Evolutionary conservation across 2,329 filamentous ascomycete species (phyloP).

Genomic region (Trichophyton verrucosum): DNA sequence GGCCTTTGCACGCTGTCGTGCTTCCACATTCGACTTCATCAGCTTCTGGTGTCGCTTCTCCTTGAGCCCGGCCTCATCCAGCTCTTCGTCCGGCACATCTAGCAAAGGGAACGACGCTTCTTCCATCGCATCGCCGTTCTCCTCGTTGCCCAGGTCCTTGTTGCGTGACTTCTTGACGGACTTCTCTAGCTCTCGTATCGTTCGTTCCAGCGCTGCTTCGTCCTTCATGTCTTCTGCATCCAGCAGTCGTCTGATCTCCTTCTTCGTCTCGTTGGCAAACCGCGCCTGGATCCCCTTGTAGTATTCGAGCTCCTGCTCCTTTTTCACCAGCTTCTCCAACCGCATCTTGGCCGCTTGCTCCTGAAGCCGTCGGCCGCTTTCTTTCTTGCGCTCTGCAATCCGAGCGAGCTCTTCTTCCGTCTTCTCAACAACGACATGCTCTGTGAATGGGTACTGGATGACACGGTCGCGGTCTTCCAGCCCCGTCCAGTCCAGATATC

Average conservation of each 20-base stretch:
- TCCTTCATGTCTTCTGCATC: conserved; percentile 89
- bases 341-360: conserved; percentile 97
- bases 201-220: conserved; percentile 70
- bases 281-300: conserved; percentile 70
- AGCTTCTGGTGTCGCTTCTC: conserved; percentile 85
- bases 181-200: conserved; percentile 80
- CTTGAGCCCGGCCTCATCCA: conserved; percentile 84
- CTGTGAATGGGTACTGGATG: conserved; percentile 85
- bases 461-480: conserved; percentile 80
- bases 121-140: conserved; percentile 60
- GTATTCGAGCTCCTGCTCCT: conserved; percentile 90
- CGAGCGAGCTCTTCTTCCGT: conserved; percentile 83
- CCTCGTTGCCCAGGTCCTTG: conserved; percentile 82
- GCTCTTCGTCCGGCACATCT: conserved; percentile 77
- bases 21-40: conserved; percentile 90
- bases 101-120: conserved; percentile 79
- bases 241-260: conserved; percentile 72
- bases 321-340: conserved; percentile 84
- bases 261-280: conserved; percentile 69
- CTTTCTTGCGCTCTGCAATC: conserved; percentile 87
- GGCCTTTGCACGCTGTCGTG: conserved; percentile 80
- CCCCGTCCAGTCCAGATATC: conserved; percentile 80
- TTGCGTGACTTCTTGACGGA: conserved; percentile 80
- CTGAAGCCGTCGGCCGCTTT: conserved; percentile 80
- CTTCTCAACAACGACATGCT: conserved; percentile 82